Conservation (phyloP, 371 early-diverging fungal species). For the Mucor lusitanicus region DNA sequence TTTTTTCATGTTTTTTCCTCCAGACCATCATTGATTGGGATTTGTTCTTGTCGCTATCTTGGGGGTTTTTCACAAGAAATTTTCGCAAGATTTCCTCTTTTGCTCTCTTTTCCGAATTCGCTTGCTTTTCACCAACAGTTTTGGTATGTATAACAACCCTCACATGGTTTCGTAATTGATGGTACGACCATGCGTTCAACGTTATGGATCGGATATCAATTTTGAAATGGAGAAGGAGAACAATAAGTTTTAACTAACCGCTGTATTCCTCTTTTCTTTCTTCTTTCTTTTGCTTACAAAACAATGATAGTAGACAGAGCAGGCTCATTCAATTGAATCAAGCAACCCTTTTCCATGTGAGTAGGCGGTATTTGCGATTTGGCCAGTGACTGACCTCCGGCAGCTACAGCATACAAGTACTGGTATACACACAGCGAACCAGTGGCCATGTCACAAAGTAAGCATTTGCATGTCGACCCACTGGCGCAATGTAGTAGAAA, state of each 20-base stretch:
- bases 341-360: not conserved
- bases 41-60: not conserved
- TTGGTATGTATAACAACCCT: conserved; percentile 11
- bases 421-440: not conserved
- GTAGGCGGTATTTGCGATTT: not conserved
- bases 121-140: not conserved
- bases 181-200: conserved; percentile 26
- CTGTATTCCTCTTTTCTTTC: not conserved
- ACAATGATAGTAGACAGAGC: not conserved
- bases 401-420: not conserved
- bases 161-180: conserved; percentile 5
- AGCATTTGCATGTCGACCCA: not conserved
- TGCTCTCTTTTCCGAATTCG: not conserved
- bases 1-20: not conserved
- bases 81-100: not conserved
- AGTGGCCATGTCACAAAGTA: conserved; percentile 29
- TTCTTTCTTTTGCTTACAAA: not conserved
- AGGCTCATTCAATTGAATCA: not conserved
- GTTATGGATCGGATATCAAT: conserved; percentile 22
- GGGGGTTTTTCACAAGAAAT: too few relatives aligned
- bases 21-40: not conserved
- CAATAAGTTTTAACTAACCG: conserved; percentile 9
- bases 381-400: not conserved
- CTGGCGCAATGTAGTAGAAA: not conserved
- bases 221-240: conserved; percentile 14